Evolutionary conservation across 768 basidiomycete genomes (phyloP), one percentile per base, ranked within the genome.

Genomic region (Termitomyces titanicus): DNA sequence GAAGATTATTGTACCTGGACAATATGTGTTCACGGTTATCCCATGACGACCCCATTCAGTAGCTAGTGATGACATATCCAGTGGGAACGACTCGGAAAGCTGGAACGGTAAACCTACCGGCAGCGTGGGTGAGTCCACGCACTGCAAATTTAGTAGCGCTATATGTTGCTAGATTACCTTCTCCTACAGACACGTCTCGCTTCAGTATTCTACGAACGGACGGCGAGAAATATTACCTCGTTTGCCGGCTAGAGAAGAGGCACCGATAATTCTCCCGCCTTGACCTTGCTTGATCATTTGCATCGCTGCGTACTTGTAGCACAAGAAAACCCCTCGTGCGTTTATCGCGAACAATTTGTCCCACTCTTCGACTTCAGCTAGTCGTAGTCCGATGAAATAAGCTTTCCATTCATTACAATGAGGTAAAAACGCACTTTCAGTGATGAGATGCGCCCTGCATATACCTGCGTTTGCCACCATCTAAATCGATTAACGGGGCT

Each of bases 211-310:
- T 20, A 37, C 25, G 27, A 33, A 17, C 37, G 1, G 24, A 6
- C 22, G 2, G 1, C n/a, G n/a, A 40, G 24, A 22, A 49, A 17
- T n/a, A 33, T 5, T 27, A 62, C 73, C 73, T 70, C 51, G 38
- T 56, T 74, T 72, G n/a, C 76, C 77, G 1, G 66, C 68, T 0
- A 74, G 58, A 5, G 78, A 81, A 12, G 68, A 71, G 1, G 76
- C 77, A 15, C 76, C 76, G 20, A 79, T 68, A 29, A 79, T 73
- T 40, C 75, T 65, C 1, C 78, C 78, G 7, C 78, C 77, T 2
- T 59, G 61, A 29, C 75, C 74, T 63, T 78, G 76, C 25, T 64
- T 63, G 31, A 78, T 70, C 78, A 79, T 79, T 47, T 69, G 66
- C 24, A 67, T 45, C 2, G 68, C 77, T 4, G 77, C 76, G 51